Base-by-base conservation (phyloP, 1,139 yeast genomes). In the Debaryomyces singareniensis region DNA sequence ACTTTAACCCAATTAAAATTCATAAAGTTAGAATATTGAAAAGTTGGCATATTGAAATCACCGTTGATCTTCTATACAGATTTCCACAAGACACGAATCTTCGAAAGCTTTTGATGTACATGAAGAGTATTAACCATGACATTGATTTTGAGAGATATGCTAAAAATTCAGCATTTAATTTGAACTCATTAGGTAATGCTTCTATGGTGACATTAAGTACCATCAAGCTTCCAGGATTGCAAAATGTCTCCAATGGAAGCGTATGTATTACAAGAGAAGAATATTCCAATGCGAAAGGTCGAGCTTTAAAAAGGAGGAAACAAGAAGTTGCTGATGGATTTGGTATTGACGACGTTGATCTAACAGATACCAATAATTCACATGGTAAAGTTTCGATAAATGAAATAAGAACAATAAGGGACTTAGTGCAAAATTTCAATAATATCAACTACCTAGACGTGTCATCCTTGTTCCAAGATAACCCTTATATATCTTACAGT, bases 71-170 rank as follows among this genome's bases (percentile, higher is more conserved):
- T 24, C 46, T 44, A 24, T 30, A 37, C 4, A 51, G 57, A 30
- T 64, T 61, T 34, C 71, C 71, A 2, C 37, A 47, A 20, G 71
- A 65, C 34, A 50, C 49, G 4, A 43, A 53, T 12, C 45, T 65
- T 26, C 46, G 42, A 26, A 40, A 45, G 11, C 37, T 61, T 15
- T 31, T 61, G 13, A 41, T 48, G 1, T 33, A 52, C 5, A 55
- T 58, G 34, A 47, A 44, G 29, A 36, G 43, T n/a, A 18, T 51
- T 7, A 42, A 49, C 5, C 61, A 64, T 0, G 37, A 32, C 2
- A 29, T 58, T 15, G 55, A 55, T 18, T 29, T 28, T 21, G 28
- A 30, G 7, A 24, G 21, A 5, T 37, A 29, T 24, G 18, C 40
- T 2, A 27, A 16, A 11, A 26, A 31, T 13, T 24, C 5, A 2